These are phyloP conservation scores for Citrus australasica DNA, from an alignment of 345 rosid species.

Conservation along the genomic window DNA sequence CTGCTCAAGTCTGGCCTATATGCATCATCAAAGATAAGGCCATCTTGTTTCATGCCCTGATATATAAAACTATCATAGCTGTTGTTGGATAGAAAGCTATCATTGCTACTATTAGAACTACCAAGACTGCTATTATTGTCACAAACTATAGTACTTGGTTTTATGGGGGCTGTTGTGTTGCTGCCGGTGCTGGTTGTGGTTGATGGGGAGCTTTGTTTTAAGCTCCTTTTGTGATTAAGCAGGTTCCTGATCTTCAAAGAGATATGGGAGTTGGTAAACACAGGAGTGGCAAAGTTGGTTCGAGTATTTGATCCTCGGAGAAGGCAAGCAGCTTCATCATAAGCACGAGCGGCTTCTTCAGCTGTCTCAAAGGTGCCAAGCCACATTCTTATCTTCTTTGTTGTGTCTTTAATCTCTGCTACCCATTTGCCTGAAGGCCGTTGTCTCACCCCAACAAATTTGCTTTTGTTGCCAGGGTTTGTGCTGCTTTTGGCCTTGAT, in stretches of 20 bases:
- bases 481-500: conserved; percentile 7
- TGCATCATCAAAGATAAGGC: conserved; percentile 32
- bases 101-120: conserved; percentile 8
- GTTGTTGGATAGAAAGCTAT: conserved; percentile 5
- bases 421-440: conserved; percentile 96
- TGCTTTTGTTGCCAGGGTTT: conserved; percentile 35
- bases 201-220: conserved; percentile 24
- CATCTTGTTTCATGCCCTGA: conserved; percentile 19
- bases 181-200: background rate
- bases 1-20: conserved; percentile 53
- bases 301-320: conserved; percentile 84
- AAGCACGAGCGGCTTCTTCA: conserved; percentile 86
- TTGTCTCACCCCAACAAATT: conserved; percentile 83
- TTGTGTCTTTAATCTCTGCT: conserved; percentile 90
- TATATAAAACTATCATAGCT: conserved; percentile 4
- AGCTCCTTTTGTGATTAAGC: conserved; percentile 61
- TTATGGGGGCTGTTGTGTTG: conserved; percentile 15
- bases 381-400: conserved; percentile 91
- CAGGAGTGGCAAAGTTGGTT: conserved; percentile 61
- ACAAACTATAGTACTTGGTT: conserved; percentile 21
- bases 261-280: conserved; percentile 49
- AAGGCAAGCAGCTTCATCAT: conserved; percentile 87
- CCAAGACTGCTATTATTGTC: background rate
- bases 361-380: conserved; percentile 79
- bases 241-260: conserved; percentile 74